Base-by-base conservation (phyloP, 192 early-diverging fungal species). In the Pecoramyces ruminantium region DNA sequence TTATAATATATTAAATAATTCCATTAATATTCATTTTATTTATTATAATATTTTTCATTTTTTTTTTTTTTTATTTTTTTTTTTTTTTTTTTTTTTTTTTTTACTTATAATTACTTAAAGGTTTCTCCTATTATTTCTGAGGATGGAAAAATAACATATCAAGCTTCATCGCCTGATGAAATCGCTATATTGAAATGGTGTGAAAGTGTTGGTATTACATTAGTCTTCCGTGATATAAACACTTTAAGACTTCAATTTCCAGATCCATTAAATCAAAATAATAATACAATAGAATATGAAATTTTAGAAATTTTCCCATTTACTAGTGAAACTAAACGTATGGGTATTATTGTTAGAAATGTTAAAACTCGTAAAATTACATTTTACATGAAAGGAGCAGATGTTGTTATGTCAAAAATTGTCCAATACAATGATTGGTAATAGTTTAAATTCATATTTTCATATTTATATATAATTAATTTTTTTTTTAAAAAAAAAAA, bases 231-330 rank as follows among this genome's bases (percentile, higher is more conserved):
- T 42, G 93, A 95, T 79, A 85, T 93, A 30, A 84, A 87, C 29
- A 87, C 88, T 12, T 93, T 96, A 28, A 58, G 79, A 15, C 21
- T 86, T 28, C 79, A 79, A 42, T 40, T 81, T 94, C 42, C 88
- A 89, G 30, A 87, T 92, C 29, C 85, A 84, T 27, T 85, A 87
- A 0, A 81, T 87, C 25, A 91, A 86, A 1, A 16, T 17, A 82
- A 82, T 5, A 85, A 88, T 15, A 79, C 83, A 38, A 84, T 93
- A 39, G 87, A 91, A 29, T 98, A 91, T 85, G 88, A 93, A 34
- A 91, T 98, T 12, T 86, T 98, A 15, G 92, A 96, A n/a, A 89
- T 95, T 14, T 98, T 98, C 81, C 97, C 97, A n/a, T 98, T 98
- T 83, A 98, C 96, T 28, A 94, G 93, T 86, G 96, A 98, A 85